These are phyloP conservation scores for Lactifluus rugatus DNA, from an alignment of 768 basidiomycete genomes.

Conservation along the genomic window DNA sequence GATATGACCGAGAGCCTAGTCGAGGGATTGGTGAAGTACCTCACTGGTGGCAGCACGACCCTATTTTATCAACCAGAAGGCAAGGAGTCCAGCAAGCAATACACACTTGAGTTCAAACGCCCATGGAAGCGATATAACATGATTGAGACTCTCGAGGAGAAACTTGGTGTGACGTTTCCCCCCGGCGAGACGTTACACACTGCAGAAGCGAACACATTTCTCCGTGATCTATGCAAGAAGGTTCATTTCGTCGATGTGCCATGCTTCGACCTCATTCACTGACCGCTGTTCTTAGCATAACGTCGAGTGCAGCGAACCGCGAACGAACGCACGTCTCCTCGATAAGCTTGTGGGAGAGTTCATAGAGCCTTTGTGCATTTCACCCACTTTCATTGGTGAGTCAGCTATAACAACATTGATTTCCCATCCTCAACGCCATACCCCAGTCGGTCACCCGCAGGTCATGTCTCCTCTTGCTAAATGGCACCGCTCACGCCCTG, in stretches of 20 bases:
- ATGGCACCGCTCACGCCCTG: conserved; percentile 94
- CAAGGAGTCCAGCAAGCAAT: conserved; percentile 59
- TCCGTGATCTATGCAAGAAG: conserved; percentile 78
- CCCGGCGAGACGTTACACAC: conserved; percentile 85
- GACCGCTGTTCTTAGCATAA: conserved; percentile 51
- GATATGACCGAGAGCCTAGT: conserved; percentile 88
- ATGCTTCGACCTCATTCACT: background rate
- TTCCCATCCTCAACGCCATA: background rate
- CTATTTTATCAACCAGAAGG: conserved; percentile 89
- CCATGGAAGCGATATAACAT: conserved; percentile 99
- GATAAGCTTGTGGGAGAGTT: conserved; percentile 99
- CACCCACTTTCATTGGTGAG: conserved; percentile 88
- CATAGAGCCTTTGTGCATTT: conserved; percentile 95
- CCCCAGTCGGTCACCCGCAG: conserved; percentile 88
- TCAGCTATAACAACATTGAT: background rate
- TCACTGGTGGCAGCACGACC: conserved; percentile 73
- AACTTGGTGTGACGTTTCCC: conserved; percentile 86
- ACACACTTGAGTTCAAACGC: conserved; percentile 77
- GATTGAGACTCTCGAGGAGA: conserved; percentile 93
- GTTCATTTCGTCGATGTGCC: conserved; percentile 29
- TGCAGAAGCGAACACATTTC: conserved; percentile 77
- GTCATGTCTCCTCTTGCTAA: conserved; percentile 99
- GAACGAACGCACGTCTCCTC: conserved; percentile 87
- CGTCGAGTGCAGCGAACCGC: conserved; percentile 92
- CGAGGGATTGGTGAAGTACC: conserved; percentile 80